A percentile compares a stretch with the other conserved stretches of the same genome.
Conservation (phyloP, 371 early-diverging fungal genomes). For the Catenaria anguillulae region DNA sequence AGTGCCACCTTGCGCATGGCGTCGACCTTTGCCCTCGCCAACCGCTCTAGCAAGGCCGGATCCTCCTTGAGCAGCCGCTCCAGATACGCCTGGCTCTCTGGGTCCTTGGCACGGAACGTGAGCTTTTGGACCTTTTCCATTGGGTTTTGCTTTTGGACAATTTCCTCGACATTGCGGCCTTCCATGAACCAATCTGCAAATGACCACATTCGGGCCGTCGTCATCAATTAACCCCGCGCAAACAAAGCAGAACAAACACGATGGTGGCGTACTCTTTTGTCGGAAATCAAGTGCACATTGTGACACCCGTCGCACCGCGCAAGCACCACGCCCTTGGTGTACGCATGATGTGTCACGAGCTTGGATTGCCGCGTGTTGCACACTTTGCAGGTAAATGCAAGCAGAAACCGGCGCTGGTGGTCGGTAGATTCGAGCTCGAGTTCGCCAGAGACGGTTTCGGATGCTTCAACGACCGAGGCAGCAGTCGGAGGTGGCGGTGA, state of each 20-base stretch:
- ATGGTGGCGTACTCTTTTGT: not conserved
- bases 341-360: not conserved
- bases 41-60: not conserved
- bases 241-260: not conserved
- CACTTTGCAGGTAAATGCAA: constrained; percentile 10
- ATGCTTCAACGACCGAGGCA: not conserved
- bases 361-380: constrained; percentile 8
- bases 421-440: too few species aligned
- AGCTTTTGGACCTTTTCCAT: not conserved
- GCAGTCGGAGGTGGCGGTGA: too few species aligned
- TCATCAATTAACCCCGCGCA: too few species aligned
- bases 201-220: too few species aligned
- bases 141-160: not conserved
- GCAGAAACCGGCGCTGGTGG: not conserved
- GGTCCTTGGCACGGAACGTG: not conserved
- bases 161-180: constrained; percentile 3
- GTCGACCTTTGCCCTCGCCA: not conserved
- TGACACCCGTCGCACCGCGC: constrained; percentile 10
- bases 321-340: constrained; percentile 9
- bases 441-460: not conserved
- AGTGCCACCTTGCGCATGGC: not conserved
- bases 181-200: constrained; percentile 7
- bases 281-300: constrained; percentile 10
- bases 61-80: not conserved
- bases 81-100: not conserved